Evolutionary conservation across 495 filamentous ascomycete species (phyloP).

Genomic region (Podospora pseudoanserina): DNA sequence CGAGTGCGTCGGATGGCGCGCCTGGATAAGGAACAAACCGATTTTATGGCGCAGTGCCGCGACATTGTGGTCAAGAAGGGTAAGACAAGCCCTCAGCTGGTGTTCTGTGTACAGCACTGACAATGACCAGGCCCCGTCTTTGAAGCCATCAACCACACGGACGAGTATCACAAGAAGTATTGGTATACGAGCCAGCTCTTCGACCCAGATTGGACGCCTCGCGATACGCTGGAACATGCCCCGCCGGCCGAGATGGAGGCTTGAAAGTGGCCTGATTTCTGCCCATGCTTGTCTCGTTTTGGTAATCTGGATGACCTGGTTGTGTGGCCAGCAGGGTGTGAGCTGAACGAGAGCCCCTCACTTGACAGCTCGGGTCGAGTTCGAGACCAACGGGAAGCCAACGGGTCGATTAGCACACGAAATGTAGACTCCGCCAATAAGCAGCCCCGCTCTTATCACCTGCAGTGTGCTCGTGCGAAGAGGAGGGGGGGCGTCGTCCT

Average conservation of each 20-base stretch:
- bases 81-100: conserved; percentile 12
- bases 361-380: conserved; percentile 20
- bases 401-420: conserved; percentile 29
- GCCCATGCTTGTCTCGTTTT: conserved; percentile 6
- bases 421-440: conserved; percentile 26
- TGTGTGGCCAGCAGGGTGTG: conserved; percentile 6
- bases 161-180: conserved; percentile 33
- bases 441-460: conserved; percentile 28
- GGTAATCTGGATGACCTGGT: conserved; percentile 5
- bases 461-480: conserved; percentile 22
- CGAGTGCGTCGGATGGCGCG: conserved; percentile 35
- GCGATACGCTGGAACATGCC: conserved; percentile 36
- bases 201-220: conserved; percentile 36
- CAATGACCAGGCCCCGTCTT: conserved; percentile 24
- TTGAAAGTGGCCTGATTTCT: conserved; percentile 26
- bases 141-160: conserved; percentile 28
- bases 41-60: conserved; percentile 34
- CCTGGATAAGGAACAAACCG: conserved; percentile 33
- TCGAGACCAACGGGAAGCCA: conserved; percentile 8
- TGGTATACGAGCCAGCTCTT: conserved; percentile 43
- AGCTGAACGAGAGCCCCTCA: conserved; percentile 26
- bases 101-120: background rate
- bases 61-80: conserved; percentile 29
- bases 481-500: conserved; percentile 19
- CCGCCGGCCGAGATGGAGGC: conserved; percentile 23